These are phyloP conservation scores for Polygonum maritimum DNA, from an alignment of 148 eudicot genomes.

Conservation along the genomic window DNA sequence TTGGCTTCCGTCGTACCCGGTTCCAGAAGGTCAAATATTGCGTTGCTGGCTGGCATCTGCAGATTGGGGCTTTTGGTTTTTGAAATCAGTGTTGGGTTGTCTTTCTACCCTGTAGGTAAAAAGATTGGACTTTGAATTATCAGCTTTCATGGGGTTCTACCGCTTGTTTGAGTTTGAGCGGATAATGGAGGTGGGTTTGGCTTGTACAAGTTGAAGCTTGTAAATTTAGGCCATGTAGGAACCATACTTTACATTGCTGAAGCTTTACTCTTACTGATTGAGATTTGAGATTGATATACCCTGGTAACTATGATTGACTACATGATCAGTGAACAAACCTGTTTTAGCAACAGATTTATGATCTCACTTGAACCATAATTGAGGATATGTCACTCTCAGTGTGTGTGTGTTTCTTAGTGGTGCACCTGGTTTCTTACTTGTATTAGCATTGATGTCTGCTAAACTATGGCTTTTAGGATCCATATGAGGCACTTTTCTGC, in stretches of 20 bases:
- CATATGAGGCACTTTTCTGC: not conserved
- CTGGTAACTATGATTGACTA: not conserved
- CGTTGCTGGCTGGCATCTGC: not conserved
- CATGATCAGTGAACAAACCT: not conserved
- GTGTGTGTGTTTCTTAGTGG: not conserved
- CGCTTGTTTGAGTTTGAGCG: no score
- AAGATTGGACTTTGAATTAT: no score
- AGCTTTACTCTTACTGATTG: not conserved
- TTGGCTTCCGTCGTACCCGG: not conserved
- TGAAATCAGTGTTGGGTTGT: no score
- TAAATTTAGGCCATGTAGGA: not conserved
- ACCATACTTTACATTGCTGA: not conserved
- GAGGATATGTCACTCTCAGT: not conserved
- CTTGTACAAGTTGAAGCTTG: not conserved
- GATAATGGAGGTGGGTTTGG: no score
- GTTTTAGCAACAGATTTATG: no score
- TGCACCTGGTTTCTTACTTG: not conserved
- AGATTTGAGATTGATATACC: not conserved
- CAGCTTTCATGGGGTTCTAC: no score
- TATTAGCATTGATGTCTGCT: not conserved
- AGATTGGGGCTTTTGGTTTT: not conserved
- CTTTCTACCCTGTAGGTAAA: no score
- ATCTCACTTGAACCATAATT: not conserved
- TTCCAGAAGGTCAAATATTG: not conserved
- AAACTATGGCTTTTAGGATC: not conserved